These are phyloP conservation scores for Naumovozyma dairenensis DNA, from an alignment of 805 yeast genomes.

Conservation along the genomic window DNA sequence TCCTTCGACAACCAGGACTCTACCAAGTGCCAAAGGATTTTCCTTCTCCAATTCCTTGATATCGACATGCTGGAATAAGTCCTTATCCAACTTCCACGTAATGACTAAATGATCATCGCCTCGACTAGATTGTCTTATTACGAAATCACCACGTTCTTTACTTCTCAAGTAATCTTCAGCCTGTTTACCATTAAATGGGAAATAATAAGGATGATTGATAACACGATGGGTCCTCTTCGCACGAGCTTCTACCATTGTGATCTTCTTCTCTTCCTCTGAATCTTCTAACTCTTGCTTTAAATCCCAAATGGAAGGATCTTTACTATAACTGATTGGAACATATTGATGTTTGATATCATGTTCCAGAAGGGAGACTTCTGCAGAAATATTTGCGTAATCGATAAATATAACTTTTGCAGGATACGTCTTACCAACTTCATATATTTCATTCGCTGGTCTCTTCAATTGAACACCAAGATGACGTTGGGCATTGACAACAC, in stretches of 20 bases:
- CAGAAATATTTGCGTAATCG: constrained; percentile 65
- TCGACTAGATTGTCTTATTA: constrained; percentile 86
- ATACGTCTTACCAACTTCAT: constrained; percentile 66
- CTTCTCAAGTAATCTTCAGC: constrained; percentile 93
- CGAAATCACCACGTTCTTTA: constrained; percentile 80
- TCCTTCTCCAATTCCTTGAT: constrained; percentile 66
- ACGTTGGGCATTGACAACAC: constrained; percentile 42
- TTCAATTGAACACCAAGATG: constrained; percentile 36
- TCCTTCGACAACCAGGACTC: constrained; percentile 53
- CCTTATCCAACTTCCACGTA: constrained; percentile 93
- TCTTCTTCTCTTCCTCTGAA: constrained; percentile 40
- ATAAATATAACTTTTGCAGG: constrained; percentile 69
- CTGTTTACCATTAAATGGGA: constrained; percentile 69
- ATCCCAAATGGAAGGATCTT: constrained; percentile 71
- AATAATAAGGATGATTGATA: constrained; percentile 86
- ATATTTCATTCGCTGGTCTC: constrained; percentile 37
- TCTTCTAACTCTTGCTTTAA: constrained; percentile 64
- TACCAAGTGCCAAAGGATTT: constrained; percentile 52
- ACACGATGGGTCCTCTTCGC: constrained; percentile 59
- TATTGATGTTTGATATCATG: constrained; percentile 50
- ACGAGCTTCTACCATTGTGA: constrained; percentile 50
- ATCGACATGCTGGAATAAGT: constrained; percentile 83
- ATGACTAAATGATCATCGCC: constrained; percentile 84
- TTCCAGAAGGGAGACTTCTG: constrained; percentile 61
- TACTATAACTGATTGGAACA: constrained; percentile 30